phyloP scores from a whole-genome alignment of 164 flowering plant species.

The Platanus orientalis region DNA sequence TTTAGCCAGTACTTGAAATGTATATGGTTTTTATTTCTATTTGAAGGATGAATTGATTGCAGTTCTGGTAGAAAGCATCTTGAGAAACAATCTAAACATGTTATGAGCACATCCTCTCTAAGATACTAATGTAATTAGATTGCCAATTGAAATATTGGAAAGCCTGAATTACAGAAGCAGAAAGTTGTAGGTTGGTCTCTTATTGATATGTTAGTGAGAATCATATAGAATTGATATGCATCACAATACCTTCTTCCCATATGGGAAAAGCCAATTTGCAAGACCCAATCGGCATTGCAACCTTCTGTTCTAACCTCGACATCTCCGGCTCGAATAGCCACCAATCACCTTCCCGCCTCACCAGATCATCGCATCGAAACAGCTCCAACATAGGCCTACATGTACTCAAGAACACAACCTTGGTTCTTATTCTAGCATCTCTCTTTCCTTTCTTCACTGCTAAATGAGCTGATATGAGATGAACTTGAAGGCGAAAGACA shows the following conservation, averaged over 20 bases:
- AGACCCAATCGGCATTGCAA: constrained; percentile 77
- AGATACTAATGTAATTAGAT: too few species aligned
- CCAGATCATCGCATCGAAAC: constrained; percentile 73
- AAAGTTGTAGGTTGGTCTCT: too few species aligned
- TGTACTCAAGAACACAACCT: constrained; percentile 56
- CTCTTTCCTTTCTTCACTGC: constrained; percentile 59
- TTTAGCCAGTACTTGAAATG: too few species aligned
- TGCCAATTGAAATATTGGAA: too few species aligned
- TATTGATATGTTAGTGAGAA: too few species aligned
- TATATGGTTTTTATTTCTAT: too few species aligned
- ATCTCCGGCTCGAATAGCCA: constrained; percentile 60
- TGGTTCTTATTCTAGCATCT: constrained; percentile 34
- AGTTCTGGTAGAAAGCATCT: too few species aligned
- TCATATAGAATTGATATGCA: too few species aligned
- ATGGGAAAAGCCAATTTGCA: constrained; percentile 77
- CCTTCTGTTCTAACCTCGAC: constrained; percentile 52
- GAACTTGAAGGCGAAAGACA: constrained; percentile 69
- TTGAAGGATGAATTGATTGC: too few species aligned
- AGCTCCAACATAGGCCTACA: constrained; percentile 92
- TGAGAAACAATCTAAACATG: too few species aligned
- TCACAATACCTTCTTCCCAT: constrained; percentile 68
- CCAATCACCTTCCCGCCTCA: constrained; percentile 65
- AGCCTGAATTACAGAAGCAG: too few species aligned
- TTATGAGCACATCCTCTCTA: too few species aligned
- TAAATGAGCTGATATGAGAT: constrained; percentile 59